Evolutionary conservation across 2,329 filamentous ascomycete genomes (phyloP).

Genomic region (Coniochaeta hoffmannii): DNA sequence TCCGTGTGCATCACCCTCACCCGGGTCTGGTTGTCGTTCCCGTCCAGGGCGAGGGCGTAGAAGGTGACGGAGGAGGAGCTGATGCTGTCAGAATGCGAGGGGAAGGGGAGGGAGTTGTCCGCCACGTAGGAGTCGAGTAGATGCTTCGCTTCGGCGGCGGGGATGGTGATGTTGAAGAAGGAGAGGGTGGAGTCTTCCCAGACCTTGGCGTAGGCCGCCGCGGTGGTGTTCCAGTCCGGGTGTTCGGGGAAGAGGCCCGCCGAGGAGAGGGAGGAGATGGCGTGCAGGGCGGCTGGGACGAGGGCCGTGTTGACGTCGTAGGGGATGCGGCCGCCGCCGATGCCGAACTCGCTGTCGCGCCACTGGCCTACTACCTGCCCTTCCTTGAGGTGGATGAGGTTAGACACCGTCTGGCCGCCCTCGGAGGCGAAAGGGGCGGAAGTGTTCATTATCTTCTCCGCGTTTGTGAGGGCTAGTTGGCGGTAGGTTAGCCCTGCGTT

Average conservation of each 20-base stretch:
- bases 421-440: slow-evolving; percentile 42
- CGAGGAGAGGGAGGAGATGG: slow-evolving; percentile 44
- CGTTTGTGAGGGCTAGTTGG: slow-evolving; percentile 41
- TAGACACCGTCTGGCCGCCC: slow-evolving; percentile 38
- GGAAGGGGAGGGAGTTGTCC: slow-evolving; percentile 33
- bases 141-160: slow-evolving; percentile 31
- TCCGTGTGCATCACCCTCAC: slow-evolving; percentile 58
- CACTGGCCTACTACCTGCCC: slow-evolving; percentile 52
- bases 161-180: slow-evolving; percentile 47
- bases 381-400: slow-evolving; percentile 50
- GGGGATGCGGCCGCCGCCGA: slow-evolving; percentile 55
- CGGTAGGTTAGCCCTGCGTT: slow-evolving; percentile 47
- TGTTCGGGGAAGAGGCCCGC: slow-evolving; percentile 43
- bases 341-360: slow-evolving; percentile 52
- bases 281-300: slow-evolving; percentile 51
- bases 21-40: slow-evolving; percentile 36
- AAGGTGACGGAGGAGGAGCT: slow-evolving; percentile 38
- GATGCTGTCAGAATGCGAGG: slow-evolving; percentile 32
- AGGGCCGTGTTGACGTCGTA: slow-evolving; percentile 60
- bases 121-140: slow-evolving; percentile 41
- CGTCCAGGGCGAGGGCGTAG: slow-evolving; percentile 50
- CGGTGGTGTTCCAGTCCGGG: slow-evolving; percentile 34
- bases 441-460: slow-evolving; percentile 50
- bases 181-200: slow-evolving; percentile 55
- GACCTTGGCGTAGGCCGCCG: slow-evolving; percentile 44